Evolutionary conservation across 1,284 basidiomycete species (phyloP), one percentile per base, ranked within the genome.

Genomic region (Trametes polyzona): DNA sequence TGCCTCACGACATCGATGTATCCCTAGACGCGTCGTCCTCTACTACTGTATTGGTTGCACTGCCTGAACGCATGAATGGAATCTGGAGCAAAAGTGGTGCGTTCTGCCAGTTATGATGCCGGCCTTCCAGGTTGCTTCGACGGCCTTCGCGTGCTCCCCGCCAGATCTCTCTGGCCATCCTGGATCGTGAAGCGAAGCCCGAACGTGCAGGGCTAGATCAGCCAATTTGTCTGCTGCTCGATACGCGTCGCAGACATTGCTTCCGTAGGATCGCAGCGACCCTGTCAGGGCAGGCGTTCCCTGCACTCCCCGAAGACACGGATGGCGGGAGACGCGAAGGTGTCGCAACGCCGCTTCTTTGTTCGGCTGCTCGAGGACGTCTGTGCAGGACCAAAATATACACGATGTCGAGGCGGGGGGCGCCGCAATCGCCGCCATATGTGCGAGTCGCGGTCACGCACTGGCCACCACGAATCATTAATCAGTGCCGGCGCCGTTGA

Each of bases 401-500:
- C 37, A 17, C 29, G 11, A 9, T 40, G 16, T 9, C 16, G 32
- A 35, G 19, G n/a, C 40, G 19, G 7, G 21, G 21, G 19, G 44
- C 36, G 35, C 32, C 43, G 43, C 44, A 46, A 53, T 53, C 43
- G 33, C 52, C 42, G 52, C 52, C n/a, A n/a, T n/a, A n/a, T 23
- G 33, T 24, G 43, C 27, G 27, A 47, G 21, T 43, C 51, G 35
- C 35, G 29, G 43, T 47, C 36, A 42, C 41, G 41, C 24, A 16
- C 41, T 5, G 2, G 19, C 43, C 30, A 44, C 52, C 43, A 53
- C 52, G 39, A 9, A 53, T 53, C 52, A 53, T n/a, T n/a, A n/a
- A n/a, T n/a, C n/a, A n/a, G n/a, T n/a, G n/a, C n/a, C n/a, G n/a
- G 42, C 51, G 35, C 52, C 14, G 52, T 29, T 52, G 51, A 52